A percentile compares a stretch with the other conserved stretches of the same genome.
phyloP scores from a whole-genome alignment of 192 early-diverging fungal genomes.

The Coemansia sp. region DNA sequence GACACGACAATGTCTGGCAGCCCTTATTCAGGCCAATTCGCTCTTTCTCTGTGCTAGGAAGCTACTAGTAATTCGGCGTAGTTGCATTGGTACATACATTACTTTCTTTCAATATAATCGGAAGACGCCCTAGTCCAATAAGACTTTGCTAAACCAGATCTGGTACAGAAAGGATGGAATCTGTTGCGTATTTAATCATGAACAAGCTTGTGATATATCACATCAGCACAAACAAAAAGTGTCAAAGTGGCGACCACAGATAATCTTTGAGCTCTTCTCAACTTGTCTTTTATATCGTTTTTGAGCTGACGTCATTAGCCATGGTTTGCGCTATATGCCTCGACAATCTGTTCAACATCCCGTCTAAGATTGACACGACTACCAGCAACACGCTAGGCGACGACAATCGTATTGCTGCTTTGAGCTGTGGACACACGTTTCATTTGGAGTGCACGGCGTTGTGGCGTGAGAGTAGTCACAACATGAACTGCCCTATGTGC shows the following conservation, averaged over 20 bases:
- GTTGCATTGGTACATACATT: too few species aligned
- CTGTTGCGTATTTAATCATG: too few species aligned
- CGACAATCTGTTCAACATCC: background rate
- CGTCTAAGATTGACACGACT: background rate
- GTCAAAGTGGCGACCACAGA: too few species aligned
- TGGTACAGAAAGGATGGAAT: too few species aligned
- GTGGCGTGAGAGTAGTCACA: too few species aligned
- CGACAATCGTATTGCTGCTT: background rate
- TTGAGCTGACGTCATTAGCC: background rate
- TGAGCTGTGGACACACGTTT: slow-evolving; percentile 4
- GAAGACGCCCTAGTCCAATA: background rate
- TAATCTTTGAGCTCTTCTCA: too few species aligned
- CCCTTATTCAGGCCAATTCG: background rate
- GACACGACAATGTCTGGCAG: background rate
- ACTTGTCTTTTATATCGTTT: background rate
- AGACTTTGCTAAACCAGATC: background rate
- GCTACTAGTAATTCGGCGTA: background rate
- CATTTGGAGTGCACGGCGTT: too few species aligned
- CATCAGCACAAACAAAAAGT: too few species aligned
- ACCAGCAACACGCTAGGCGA: background rate
- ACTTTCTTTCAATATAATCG: background rate
- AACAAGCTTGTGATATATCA: background rate
- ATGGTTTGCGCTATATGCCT: slow-evolving; percentile 1
- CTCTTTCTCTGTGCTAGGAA: background rate
- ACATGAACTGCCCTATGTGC: too few species aligned